A percentile compares a stretch with the other conserved stretches of the same genome.
These are phyloP conservation scores for Peniophora sp. DNA, from an alignment of 1,284 basidiomycete genomes.

Conservation along the genomic window DNA sequence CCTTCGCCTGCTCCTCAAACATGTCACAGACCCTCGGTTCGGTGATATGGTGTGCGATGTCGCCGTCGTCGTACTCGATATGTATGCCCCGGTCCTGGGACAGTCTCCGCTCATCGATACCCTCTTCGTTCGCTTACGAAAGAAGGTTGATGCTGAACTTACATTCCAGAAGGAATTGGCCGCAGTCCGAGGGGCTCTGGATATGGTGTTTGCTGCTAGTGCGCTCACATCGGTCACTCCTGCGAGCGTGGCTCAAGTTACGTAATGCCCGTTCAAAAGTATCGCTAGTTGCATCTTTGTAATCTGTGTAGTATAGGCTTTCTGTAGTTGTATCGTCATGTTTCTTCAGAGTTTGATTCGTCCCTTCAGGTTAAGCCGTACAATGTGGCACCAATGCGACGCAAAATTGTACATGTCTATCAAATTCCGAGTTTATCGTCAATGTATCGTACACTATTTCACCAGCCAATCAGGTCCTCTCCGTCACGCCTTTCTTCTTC, in stretches of 20 bases:
- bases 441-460: no score
- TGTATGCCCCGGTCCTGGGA: slow-evolving; percentile 87
- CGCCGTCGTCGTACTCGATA: slow-evolving; percentile 78
- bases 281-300: neutral
- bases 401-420: no score
- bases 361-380: no score
- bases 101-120: slow-evolving; percentile 92
- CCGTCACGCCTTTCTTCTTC: slow-evolving; percentile 12
- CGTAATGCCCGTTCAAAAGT: slow-evolving; percentile 7
- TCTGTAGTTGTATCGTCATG: no score
- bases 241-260: slow-evolving; percentile 4
- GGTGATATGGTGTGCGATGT: slow-evolving; percentile 85
- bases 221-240: slow-evolving; percentile 25
- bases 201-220: slow-evolving; percentile 81
- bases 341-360: no score
- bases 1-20: slow-evolving; percentile 76
- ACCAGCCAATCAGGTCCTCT: slow-evolving; percentile 30
- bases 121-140: slow-evolving; percentile 76
- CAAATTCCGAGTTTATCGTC: no score
- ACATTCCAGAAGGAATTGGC: slow-evolving; percentile 86
- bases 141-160: slow-evolving; percentile 80
- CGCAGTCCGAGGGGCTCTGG: slow-evolving; percentile 81
- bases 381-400: no score
- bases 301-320: slow-evolving; percentile 2
- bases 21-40: slow-evolving; percentile 88